Percentiles rank a stretch among this genome's conserved stretches.
phyloP scores from a whole-genome alignment of 305 asterid species.

The Fraxinus dipetala region DNA sequence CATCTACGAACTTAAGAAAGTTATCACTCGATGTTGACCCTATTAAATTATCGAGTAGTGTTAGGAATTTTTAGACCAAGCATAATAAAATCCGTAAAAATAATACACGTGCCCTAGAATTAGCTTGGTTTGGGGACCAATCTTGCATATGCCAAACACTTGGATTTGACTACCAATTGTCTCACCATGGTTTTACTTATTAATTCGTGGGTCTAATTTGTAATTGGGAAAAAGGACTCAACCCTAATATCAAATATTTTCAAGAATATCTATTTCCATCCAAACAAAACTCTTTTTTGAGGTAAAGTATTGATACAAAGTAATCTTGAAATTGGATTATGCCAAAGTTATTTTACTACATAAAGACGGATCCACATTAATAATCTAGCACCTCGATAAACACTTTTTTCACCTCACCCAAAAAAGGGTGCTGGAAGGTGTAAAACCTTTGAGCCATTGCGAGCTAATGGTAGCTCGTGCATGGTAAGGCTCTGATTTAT shows the following conservation, averaged over 20 bases:
- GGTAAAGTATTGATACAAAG: not conserved
- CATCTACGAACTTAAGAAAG: not conserved
- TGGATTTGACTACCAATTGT: not conserved
- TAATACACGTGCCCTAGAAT: not conserved
- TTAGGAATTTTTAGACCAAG: not conserved
- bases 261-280: not conserved
- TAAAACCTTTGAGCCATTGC: not conserved
- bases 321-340: not conserved
- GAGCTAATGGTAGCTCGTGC: not conserved
- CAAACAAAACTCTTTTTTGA: not conserved
- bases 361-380: not conserved
- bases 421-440: not conserved
- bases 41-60: not conserved
- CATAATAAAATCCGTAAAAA: not conserved
- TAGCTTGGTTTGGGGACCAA: not conserved
- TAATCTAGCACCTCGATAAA: not conserved
- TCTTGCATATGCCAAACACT: not conserved
- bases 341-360: not conserved
- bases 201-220: not conserved
- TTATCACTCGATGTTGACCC: not conserved
- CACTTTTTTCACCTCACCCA: not conserved
- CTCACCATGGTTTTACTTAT: not conserved
- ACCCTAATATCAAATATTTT: not conserved
- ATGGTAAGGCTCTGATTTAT: conserved; percentile 15
- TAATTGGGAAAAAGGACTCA: not conserved